These are phyloP conservation scores for Suhomyces pyralidae DNA, from an alignment of 805 yeast species.

Conservation along the genomic window DNA sequence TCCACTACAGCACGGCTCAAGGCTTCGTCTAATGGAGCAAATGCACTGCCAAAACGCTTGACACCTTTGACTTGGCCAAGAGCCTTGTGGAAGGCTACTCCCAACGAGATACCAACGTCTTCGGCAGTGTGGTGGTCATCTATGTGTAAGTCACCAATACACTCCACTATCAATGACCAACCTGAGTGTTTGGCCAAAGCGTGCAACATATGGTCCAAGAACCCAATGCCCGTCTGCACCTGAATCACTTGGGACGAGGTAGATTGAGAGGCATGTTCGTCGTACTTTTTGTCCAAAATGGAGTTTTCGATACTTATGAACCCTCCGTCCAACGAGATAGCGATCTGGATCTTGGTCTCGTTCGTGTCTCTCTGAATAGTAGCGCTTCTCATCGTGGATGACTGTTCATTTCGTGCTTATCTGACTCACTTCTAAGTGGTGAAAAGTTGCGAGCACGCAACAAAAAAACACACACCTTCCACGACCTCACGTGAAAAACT, in stretches of 20 bases:
- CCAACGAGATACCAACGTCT: constrained; percentile 91
- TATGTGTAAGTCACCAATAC: constrained; percentile 91
- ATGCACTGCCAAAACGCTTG: constrained; percentile 87
- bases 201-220: constrained; percentile 95
- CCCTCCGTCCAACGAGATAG: constrained; percentile 84
- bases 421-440: neutral
- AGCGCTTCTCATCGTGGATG: constrained; percentile 27
- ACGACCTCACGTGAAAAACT: constrained; percentile 1
- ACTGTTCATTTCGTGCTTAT: neutral
- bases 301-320: constrained; percentile 60
- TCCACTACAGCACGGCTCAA: constrained; percentile 95
- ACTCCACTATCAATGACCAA: constrained; percentile 87
- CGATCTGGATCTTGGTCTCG: constrained; percentile 90
- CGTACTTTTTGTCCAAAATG: constrained; percentile 41
- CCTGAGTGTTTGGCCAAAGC: constrained; percentile 97
- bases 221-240: constrained; percentile 90
- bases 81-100: constrained; percentile 85
- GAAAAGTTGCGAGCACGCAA: neutral
- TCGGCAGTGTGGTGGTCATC: constrained; percentile 98
- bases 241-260: constrained; percentile 71
- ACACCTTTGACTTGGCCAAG: constrained; percentile 88
- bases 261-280: constrained; percentile 62
- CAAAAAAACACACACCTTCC: neutral
- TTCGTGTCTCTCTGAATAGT: constrained; percentile 71
- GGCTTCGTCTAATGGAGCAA: constrained; percentile 97